These are phyloP conservation scores for Helichrysum umbraculigerum DNA, from an alignment of 129 eudicot species.

Conservation along the genomic window DNA sequence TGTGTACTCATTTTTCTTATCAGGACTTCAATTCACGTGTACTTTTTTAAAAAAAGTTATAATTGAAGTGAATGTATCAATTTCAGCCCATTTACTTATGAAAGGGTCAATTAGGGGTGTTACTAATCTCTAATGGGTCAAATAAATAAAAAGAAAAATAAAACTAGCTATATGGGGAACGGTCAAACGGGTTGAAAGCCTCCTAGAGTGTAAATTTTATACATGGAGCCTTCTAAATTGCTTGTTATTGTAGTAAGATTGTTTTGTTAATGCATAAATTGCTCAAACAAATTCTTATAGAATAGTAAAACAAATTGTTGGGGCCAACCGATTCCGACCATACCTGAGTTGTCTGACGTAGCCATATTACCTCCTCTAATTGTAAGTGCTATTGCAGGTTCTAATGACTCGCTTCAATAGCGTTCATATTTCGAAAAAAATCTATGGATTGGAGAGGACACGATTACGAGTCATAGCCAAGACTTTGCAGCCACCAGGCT, in stretches of 20 bases:
- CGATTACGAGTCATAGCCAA: conserved; percentile 73
- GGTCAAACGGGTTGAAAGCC: neutral
- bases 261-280: too few relatives aligned
- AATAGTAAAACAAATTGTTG: too few relatives aligned
- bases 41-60: neutral
- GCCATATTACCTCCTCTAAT: neutral
- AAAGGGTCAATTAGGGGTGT: neutral
- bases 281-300: neutral
- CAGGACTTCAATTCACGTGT: neutral
- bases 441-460: conserved; percentile 65
- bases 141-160: too few relatives aligned
- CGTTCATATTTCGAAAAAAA: conserved; percentile 40
- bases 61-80: neutral
- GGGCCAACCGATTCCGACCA: neutral
- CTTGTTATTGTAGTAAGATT: neutral
- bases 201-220: neutral
- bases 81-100: neutral
- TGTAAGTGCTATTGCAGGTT: conserved; percentile 20
- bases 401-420: conserved; percentile 29
- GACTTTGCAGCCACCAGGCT: conserved; percentile 71
- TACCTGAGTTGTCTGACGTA: neutral
- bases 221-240: neutral
- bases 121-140: neutral
- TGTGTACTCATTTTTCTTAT: neutral
- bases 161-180: neutral